Percentiles rank a stretch among this genome's conserved stretches.
phyloP scores from a whole-genome alignment of 176 grass and related monocot genomes.

The Oryza brachyantha region DNA sequence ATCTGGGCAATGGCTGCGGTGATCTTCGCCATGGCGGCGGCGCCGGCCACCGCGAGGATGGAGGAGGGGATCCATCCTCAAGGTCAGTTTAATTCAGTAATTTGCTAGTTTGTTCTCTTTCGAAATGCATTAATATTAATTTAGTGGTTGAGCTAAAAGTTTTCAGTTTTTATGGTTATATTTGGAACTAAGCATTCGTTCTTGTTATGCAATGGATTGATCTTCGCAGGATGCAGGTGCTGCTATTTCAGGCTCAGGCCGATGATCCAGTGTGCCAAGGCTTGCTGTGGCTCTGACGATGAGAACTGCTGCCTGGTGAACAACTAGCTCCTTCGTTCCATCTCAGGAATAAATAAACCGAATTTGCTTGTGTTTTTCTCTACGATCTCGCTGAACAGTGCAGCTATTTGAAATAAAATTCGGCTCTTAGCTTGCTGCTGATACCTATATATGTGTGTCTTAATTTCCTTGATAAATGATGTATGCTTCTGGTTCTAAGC shows the following conservation, averaged over 20 bases:
- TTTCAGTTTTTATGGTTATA: neutral
- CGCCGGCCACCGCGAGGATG: neutral
- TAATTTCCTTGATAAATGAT: too few relatives aligned
- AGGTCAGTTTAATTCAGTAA: neutral
- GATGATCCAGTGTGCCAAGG: slow-evolving; percentile 25
- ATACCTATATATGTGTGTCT: neutral
- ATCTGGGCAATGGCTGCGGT: neutral
- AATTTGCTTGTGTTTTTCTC: neutral
- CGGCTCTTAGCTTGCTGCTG: neutral
- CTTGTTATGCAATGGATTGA: neutral
- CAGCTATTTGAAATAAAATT: neutral
- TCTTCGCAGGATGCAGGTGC: slow-evolving; percentile 26
- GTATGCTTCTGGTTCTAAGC: too few relatives aligned
- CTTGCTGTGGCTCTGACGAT: slow-evolving; percentile 19
- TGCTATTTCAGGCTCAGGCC: slow-evolving; percentile 2
- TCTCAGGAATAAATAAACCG: neutral
- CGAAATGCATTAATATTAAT: neutral
- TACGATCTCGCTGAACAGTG: neutral
- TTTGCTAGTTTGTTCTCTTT: too few relatives aligned
- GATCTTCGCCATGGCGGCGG: neutral
- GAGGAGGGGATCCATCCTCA: slow-evolving; percentile 16
- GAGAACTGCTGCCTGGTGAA: slow-evolving; percentile 17
- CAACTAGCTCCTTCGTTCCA: neutral
- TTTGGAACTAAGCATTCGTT: neutral
- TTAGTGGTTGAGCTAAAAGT: too few relatives aligned